Base-by-base conservation (phyloP, 495 filamentous ascomycete species). In the Hypoxylon rickii region DNA sequence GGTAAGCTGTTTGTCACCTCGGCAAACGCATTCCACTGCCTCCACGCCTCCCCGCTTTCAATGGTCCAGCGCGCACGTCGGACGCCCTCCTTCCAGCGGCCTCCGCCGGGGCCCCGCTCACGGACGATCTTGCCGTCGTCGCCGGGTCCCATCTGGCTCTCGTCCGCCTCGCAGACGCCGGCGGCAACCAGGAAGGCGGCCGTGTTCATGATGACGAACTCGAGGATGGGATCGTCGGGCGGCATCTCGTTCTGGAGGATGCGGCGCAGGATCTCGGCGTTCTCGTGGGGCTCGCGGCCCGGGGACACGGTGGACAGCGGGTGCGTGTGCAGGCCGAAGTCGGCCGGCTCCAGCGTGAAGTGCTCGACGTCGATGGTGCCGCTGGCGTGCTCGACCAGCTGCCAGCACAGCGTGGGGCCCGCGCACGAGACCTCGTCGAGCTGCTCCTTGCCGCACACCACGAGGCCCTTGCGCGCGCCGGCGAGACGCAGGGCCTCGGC, bases 341-440 rank as follows among this genome's bases (percentile, higher is more conserved):
- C 89, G 7, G 76, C 72, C 0, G 95, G 90, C 44, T 84, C 75
- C 11, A 98, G 64, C 10, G 78, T 77, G 73, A 97, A 96, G 37
- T 84, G 79, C 43, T 92, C 84, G 11, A 92, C 73, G 24, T 81
- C 80, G 18, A 86, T 71, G 10, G 76, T 74, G 17, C 78, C 79
- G 13, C 73, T 70, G 12, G 73, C 70, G 31, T 70, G 70, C 54
- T 88, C 81, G 1, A 80, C 74, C 1, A 97, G 70, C 66, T 81
- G 82, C 92, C 94, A 97, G 80, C 92, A 97, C 58, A 89, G 83
- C 12, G 92, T 96, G 26, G 73, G 70, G 0, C 92, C 91, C 2
- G 92, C 94, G 61, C 90, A 95, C 56, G 86, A 90, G 49, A 99
- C 85, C 73, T 99, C 94, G 69, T 99, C 94, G 42, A 99, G 83